Conservation (phyloP, 768 basidiomycete genomes). For the Kwoniella newhampshirensis region DNA sequence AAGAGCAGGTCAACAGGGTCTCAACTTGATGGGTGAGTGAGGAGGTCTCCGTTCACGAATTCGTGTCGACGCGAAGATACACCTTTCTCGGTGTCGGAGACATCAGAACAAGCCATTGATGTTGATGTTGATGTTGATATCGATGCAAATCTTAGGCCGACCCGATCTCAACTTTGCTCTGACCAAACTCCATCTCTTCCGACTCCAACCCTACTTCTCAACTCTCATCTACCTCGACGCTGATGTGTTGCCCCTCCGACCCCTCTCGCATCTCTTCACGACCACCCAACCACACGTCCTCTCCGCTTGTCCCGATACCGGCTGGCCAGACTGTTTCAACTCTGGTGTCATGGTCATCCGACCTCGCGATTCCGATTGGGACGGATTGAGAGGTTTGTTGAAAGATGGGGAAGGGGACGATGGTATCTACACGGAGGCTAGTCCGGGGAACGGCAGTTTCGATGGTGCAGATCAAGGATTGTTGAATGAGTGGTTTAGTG, state of each 20-base stretch:
- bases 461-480: slow-evolving; percentile 99
- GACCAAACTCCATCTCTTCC: slow-evolving; percentile 94
- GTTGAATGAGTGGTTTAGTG: slow-evolving; percentile 73
- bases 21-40: slow-evolving; percentile 75
- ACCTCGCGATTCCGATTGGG: slow-evolving; percentile 71
- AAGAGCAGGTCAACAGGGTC: slow-evolving; percentile 64
- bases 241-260: slow-evolving; percentile 55
- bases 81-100: too few species aligned
- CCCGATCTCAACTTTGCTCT: slow-evolving; percentile 89
- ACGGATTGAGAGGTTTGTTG: slow-evolving; percentile 67
- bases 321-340: slow-evolving; percentile 99
- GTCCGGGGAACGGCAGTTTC: slow-evolving; percentile 71
- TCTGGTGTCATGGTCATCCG: slow-evolving; percentile 85
- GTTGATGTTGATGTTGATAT: too few species aligned
- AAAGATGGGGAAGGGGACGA: slow-evolving; percentile 56
- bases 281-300: slow-evolving; percentile 66
- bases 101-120: too few species aligned
- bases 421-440: slow-evolving; percentile 21
- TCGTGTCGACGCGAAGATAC: too few species aligned
- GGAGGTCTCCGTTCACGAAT: too few species aligned
- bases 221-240: slow-evolving; percentile 56
- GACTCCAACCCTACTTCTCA: slow-evolving; percentile 59
- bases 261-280: slow-evolving; percentile 88
- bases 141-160: slow-evolving; percentile 63
- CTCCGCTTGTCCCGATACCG: slow-evolving; percentile 91